These are phyloP conservation scores for Alternaria postmessia DNA, from an alignment of 2,329 filamentous ascomycete species.

Conservation along the genomic window DNA sequence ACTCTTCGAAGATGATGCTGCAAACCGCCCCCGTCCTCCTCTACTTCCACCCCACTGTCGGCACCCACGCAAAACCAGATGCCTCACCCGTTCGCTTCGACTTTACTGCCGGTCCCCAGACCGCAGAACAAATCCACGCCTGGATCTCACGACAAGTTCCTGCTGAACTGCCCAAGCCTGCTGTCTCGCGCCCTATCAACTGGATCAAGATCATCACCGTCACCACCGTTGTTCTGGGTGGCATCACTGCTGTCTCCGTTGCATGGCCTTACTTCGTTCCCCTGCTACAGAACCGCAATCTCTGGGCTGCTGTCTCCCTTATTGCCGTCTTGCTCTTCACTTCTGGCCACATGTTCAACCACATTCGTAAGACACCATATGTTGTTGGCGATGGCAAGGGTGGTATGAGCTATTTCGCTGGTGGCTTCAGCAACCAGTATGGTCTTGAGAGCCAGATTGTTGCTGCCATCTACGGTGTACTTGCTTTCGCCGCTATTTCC, in stretches of 20 bases:
- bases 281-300: conserved; percentile 84
- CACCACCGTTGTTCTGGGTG: conserved; percentile 73
- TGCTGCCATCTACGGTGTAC: conserved; percentile 81
- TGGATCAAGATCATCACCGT: conserved; percentile 76
- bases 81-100: conserved; percentile 80
- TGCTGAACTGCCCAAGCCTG: conserved; percentile 71
- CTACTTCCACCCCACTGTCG: conserved; percentile 84
- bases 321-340: conserved; percentile 92
- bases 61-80: conserved; percentile 76
- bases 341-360: conserved; percentile 99
- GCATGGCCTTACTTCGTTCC: conserved; percentile 82
- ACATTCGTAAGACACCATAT: conserved; percentile 95
- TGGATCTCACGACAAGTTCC: conserved; percentile 84
- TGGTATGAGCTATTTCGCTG: conserved; percentile 87
- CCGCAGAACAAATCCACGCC: conserved; percentile 77
- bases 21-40: conserved; percentile 93
- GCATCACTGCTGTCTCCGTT: conserved; percentile 72
- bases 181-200: conserved; percentile 85
- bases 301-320: conserved; percentile 91
- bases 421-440: conserved; percentile 91
- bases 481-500: conserved; percentile 91
- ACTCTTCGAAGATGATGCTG: conserved; percentile 74
- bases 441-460: conserved; percentile 96
- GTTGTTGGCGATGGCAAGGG: conserved; percentile 84
- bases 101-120: conserved; percentile 76